A percentile compares a stretch with the other conserved stretches of the same genome.
phyloP scores from a whole-genome alignment of 768 basidiomycete species.

The Leccinum ochraceum region DNA sequence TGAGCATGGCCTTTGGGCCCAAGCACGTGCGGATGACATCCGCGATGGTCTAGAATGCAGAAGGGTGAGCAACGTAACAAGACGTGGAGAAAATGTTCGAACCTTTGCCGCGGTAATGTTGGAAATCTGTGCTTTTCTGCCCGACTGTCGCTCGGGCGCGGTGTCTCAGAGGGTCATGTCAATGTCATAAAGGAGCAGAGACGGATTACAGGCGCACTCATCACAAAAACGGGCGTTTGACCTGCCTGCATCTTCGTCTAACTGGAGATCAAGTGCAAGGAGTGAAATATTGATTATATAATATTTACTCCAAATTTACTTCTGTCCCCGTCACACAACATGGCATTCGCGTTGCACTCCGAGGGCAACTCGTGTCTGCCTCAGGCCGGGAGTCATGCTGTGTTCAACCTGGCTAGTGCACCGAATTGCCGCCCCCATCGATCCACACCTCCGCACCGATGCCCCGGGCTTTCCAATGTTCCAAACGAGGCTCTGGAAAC shows the following conservation, averaged over 20 bases:
- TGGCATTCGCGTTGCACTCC: too few relatives aligned
- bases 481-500: too few relatives aligned
- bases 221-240: neutral
- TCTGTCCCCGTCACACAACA: too few relatives aligned
- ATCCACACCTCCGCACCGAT: too few relatives aligned
- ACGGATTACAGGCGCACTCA: neutral
- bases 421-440: too few relatives aligned
- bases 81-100: conserved; percentile 10
- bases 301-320: too few relatives aligned
- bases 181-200: neutral
- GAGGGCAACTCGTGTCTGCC: too few relatives aligned
- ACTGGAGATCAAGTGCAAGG: too few relatives aligned
- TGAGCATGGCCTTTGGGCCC: conserved; percentile 97
- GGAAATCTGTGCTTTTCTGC: conserved; percentile 93
- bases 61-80: neutral
- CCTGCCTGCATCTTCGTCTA: neutral
- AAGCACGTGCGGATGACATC: conserved; percentile 98
- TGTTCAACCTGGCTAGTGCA: too few relatives aligned
- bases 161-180: conserved; percentile 57
- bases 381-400: too few relatives aligned
- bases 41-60: conserved; percentile 74
- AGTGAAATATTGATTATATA: too few relatives aligned
- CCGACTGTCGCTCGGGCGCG: conserved; percentile 90
- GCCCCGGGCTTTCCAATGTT: too few relatives aligned
- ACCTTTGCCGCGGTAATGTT: conserved; percentile 98